Percentiles rank a stretch among this genome's conserved stretches.
Conservation (phyloP, 176 grass and related monocot genomes). For the Cenchrus americanus region DNA sequence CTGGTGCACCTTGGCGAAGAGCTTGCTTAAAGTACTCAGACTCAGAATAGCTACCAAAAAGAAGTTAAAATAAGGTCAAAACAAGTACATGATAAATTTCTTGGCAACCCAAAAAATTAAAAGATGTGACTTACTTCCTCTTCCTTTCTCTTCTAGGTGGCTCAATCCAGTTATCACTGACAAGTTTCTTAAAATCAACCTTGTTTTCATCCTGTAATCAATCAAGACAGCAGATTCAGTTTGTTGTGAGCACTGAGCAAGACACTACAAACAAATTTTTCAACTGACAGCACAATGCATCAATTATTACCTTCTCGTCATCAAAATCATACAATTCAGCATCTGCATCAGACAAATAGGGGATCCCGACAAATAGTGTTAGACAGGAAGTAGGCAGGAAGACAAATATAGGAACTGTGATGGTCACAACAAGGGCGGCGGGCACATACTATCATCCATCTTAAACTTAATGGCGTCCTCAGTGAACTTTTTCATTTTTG, state of each 20-base stretch:
- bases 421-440: background rate
- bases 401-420: background rate
- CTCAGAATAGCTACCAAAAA: constrained; percentile 79
- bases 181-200: constrained; percentile 94
- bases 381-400: background rate
- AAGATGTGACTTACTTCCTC: constrained; percentile 61
- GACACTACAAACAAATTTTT: constrained; percentile 21
- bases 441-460: constrained; percentile 93
- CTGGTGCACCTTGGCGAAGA: constrained; percentile 82
- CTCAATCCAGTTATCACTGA: constrained; percentile 92
- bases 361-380: constrained; percentile 17
- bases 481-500: constrained; percentile 99
- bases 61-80: constrained; percentile 14
- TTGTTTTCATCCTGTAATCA: constrained; percentile 90
- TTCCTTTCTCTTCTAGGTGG: constrained; percentile 97
- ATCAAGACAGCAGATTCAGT: constrained; percentile 23
- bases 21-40: constrained; percentile 99
- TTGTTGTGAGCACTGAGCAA: background rate
- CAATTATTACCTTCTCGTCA: constrained; percentile 85
- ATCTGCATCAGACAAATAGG: constrained; percentile 54
- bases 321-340: constrained; percentile 98
- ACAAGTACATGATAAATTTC: constrained; percentile 4
- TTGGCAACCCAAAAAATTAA: background rate
- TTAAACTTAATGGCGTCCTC: constrained; percentile 99
- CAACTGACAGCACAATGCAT: background rate